Base-by-base conservation (phyloP, 768 basidiomycete genomes). In the Leccinellum rugosiceps region DNA sequence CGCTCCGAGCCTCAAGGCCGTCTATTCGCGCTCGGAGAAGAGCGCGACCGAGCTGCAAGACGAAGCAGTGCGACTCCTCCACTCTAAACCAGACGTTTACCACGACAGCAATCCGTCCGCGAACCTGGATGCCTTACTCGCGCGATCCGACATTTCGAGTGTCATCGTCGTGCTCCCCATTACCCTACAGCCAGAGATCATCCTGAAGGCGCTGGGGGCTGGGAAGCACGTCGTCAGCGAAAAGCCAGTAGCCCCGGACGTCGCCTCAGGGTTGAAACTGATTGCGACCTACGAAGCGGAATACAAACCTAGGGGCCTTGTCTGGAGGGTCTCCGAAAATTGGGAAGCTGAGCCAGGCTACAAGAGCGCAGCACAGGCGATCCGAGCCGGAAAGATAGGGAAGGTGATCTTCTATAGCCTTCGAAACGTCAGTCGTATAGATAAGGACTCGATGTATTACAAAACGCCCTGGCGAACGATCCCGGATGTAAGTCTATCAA, bases 221-320 rank as follows among this genome's bases (percentile, higher is more conserved):
- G 90, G 92, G 26, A 96, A 95, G 74, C 90, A 94, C 67, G 91
- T 95, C 50, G 68, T 94, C 58, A 88, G 87, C 70, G 93, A 96
- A 77, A 95, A 95, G 67, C 94, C 94, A 6, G 80, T 94, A 14
- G 90, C 85, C 3, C 78, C 85, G 43, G 86, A 88, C 64, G 83
- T 93, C 46, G 77, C 78, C 28, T 73, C 75, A 3, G 92, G 88
- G 0, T 72, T 83, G 47, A 75, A 76, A 58, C 77, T 94, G 50
- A 86, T 94, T 68, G 75, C 80, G 34, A 77, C 75, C 38, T 94
- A 91, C 70, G 81, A 89, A 62, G 69, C 72, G 53, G 74, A 77
- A 50, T 92, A 84, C 74, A 84, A 83, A 69, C 76, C 79, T 10
- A 85, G 85, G 65, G 86, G 85, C 7, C 67, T 92, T 44, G 73